Evolutionary conservation across 768 basidiomycete species (phyloP), one percentile per base, ranked within the genome.

Genomic region (Collybiopsis confluens): DNA sequence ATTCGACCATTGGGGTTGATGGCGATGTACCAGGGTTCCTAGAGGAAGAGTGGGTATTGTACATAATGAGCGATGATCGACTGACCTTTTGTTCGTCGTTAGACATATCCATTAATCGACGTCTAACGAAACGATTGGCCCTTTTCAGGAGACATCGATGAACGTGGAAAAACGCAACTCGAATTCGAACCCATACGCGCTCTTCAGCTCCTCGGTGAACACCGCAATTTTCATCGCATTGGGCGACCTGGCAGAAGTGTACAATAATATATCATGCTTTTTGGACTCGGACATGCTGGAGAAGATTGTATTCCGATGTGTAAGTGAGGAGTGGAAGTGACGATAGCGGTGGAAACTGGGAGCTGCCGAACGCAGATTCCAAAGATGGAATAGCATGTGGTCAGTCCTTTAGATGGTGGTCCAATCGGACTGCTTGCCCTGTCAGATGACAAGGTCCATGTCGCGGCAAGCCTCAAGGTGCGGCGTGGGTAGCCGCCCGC

Each of bases 1-100:
- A 90, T 90, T 43, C 87, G 72, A 18, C 70, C 59, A 54, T 56
- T 18, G 5, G 85, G 86, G 65, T 88, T 88, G 58, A 86, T 62
- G 35, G 80, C 75, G 56, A 92, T 76, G 70, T 86, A 93, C 86
- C 86, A 91, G 0, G 77, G 77, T 64, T 88, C 74, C 72, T 93
- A n/a, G n/a, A 92, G 70, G 92, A 90, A 20, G n/a, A n/a, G n/a
- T n/a, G n/a, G 73, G 70, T 61, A 85, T 85, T 56, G 78, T 80
- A n/a, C n/a, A 15, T 64, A 66, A 58, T 92, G 73, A 63, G 72
- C 55, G 78, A 65, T 38, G 74, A 64, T 28, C n/a, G n/a, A 83
- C 84, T 63, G 20, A 48, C 47, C 33, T 48, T 48, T 11, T 48
- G 47, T 23, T 48, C 47, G 13, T 10, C 33, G 21, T 37, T 35